A percentile compares a stretch with the other conserved stretches of the same genome.
These are phyloP conservation scores for Fusarium sp. DNA, from an alignment of 2,329 filamentous ascomycete genomes.

Conservation along the genomic window DNA sequence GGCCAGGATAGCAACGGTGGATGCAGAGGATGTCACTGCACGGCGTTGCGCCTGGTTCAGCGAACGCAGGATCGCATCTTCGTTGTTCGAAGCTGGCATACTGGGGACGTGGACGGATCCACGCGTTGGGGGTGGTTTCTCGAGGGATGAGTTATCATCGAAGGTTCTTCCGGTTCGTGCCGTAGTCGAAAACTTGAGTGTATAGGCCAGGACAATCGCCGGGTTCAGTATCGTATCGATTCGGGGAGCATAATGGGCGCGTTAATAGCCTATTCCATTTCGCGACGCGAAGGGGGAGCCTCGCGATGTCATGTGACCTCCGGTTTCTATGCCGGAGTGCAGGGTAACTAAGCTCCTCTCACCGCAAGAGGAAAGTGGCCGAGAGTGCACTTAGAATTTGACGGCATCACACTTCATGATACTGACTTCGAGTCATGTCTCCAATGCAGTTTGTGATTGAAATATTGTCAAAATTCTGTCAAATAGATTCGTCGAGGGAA, in stretches of 20 bases:
- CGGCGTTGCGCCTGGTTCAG: conserved; percentile 64
- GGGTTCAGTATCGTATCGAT: not conserved
- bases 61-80: conserved; percentile 54
- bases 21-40: conserved; percentile 61
- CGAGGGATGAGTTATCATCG: conserved; percentile 21
- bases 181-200: not conserved
- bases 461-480: not conserved
- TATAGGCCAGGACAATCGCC: not conserved
- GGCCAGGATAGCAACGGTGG: conserved; percentile 70
- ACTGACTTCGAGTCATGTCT: not conserved
- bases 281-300: conserved; percentile 18
- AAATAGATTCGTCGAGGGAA: not conserved
- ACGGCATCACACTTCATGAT: not conserved
- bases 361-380: not conserved
- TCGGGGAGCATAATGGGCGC: conserved; percentile 7
- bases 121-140: conserved; percentile 30
- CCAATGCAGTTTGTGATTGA: not conserved
- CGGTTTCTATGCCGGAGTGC: not conserved
- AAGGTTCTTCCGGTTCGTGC: conserved; percentile 3
- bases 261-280: not conserved
- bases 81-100: conserved; percentile 41
- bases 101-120: conserved; percentile 34
- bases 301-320: conserved; percentile 32
- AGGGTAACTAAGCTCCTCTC: conserved; percentile 6
- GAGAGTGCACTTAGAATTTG: not conserved